These are phyloP conservation scores for Camellia japonica DNA, from an alignment of 148 eudicot genomes.

Conservation along the genomic window DNA sequence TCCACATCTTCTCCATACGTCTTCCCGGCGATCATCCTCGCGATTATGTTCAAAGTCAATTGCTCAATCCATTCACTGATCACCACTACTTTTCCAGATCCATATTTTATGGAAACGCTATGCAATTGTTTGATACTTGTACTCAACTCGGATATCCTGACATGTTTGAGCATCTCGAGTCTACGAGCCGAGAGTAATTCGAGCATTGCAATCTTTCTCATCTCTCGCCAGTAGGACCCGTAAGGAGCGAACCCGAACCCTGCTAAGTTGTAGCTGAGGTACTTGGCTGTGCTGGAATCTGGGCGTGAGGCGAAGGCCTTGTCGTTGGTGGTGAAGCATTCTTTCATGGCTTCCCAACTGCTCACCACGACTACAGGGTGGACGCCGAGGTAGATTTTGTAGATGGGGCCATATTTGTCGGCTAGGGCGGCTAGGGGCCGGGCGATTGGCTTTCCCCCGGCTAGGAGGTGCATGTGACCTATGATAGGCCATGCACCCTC, in stretches of 20 bases:
- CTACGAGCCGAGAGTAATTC: neutral
- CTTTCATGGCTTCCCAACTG: constrained; percentile 10
- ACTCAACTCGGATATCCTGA: neutral
- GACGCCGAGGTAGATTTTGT: neutral
- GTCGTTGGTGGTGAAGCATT: constrained; percentile 14
- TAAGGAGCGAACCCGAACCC: neutral
- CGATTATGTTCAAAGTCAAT: neutral
- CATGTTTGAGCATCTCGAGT: constrained; percentile 1
- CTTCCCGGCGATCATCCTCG: neutral
- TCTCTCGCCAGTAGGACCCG: constrained; percentile 5
- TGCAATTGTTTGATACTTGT: neutral
- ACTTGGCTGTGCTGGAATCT: neutral
- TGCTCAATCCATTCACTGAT: constrained; percentile 6
- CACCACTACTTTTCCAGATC: neutral
- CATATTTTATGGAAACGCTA: neutral
- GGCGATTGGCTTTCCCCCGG: neutral
- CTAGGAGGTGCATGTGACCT: constrained; percentile 3
- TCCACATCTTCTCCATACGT: neutral
- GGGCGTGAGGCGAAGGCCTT: neutral
- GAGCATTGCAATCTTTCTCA: neutral
- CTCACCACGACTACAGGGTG: neutral
- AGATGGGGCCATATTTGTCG: constrained; percentile 3
- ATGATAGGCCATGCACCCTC: neutral
- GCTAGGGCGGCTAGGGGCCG: neutral
- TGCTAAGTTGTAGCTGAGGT: neutral